Evolutionary conservation across 1,284 basidiomycete genomes (phyloP), one percentile per base, ranked within the genome.

Genomic region (Leucoagaricus sp.): DNA sequence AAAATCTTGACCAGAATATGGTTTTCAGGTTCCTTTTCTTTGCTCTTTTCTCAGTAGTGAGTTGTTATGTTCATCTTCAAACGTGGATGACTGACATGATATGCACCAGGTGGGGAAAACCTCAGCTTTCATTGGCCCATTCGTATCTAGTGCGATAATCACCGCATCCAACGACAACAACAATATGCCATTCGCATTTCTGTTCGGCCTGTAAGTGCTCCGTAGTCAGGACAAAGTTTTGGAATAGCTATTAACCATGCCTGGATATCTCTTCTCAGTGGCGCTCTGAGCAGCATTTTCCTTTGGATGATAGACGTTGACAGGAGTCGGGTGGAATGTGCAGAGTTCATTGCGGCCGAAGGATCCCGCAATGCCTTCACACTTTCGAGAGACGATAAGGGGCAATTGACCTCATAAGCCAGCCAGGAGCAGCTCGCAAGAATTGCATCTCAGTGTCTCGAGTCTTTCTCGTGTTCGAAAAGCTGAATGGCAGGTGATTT

Each of bases 121-220:
- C 6, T 89, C 89, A 51, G 85, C 87, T n/a, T 90, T 91, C 68
- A 88, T 92, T 62, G 90, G 90, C 0, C 89, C 90, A 1, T 83
- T 93, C 62, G 86, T 91, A 17, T 89, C 87, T 5, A 88, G 77
- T 56, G 87, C 87, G 10, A 87, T 89, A 59, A 88, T 90, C 61
- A 83, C 84, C 25, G 85, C 82, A 10, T 81, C 86, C 0, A 75
- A 78, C 44, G 84, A 88, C 66, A 92, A 92, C 66, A 80, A 87
- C 62, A 91, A 89, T 66, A 89, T 89, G 81, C 88, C 90, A 0
- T 93, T 93, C 68, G 84, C 87, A 4, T 93, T 93, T 70, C 74
- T 93, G 3, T 88, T 93, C 61, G 81, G 75, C 13, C 72, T 93
- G 86, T 88, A 66, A 56, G 86, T 76, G 8, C 15, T 13, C 34